Conservation (phyloP, 768 basidiomycete species). For the Hericium erinaceus region DNA sequence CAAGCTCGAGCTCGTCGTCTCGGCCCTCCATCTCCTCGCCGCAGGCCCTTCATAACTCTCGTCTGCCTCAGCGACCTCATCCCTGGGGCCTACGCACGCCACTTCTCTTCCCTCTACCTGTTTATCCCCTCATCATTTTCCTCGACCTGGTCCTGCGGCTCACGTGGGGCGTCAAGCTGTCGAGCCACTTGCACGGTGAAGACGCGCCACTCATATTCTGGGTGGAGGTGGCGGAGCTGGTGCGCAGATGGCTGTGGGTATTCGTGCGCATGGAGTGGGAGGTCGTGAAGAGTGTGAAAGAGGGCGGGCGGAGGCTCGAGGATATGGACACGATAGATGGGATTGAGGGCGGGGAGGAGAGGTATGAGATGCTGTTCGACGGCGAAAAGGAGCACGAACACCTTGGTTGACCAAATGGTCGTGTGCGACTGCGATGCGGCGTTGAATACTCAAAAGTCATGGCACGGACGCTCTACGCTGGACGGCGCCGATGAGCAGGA, state of each 20-base stretch:
- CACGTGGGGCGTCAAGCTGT: constrained; percentile 90
- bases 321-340: neutral
- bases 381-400: neutral
- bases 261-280: constrained; percentile 98
- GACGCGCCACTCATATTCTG: constrained; percentile 62
- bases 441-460: too few relatives aligned
- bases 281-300: constrained; percentile 23
- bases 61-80: constrained; percentile 23
- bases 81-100: constrained; percentile 68
- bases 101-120: constrained; percentile 69
- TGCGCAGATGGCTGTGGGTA: constrained; percentile 96
- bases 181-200: constrained; percentile 76
- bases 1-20: constrained; percentile 7
- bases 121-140: constrained; percentile 77
- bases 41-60: neutral
- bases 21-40: neutral
- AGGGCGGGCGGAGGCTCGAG: neutral
- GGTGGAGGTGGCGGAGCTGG: constrained; percentile 83
- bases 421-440: too few relatives aligned
- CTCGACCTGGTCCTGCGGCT: constrained; percentile 83
- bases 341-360: neutral
- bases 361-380: neutral
- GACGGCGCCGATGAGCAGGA: too few relatives aligned
- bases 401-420: too few relatives aligned
- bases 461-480: too few relatives aligned